Evolutionary conservation across 768 basidiomycete genomes (phyloP).

Genomic region (Boletus tomentosulus): DNA sequence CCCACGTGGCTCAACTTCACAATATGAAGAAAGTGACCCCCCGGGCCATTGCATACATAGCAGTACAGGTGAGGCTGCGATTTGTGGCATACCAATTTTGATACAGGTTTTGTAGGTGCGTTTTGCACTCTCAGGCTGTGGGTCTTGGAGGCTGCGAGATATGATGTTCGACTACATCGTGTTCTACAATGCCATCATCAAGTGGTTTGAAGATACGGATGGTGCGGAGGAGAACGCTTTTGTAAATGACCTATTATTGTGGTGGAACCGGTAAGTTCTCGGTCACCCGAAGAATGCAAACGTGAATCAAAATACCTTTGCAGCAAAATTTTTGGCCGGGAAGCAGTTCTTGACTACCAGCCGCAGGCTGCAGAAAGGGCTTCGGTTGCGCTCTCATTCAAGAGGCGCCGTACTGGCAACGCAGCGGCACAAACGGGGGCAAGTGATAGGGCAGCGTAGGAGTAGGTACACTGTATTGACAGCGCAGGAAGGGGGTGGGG

Average conservation of each 20-base stretch:
- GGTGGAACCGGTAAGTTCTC: conserved; percentile 5
- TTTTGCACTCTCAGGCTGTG: not conserved
- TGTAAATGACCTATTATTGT: conserved; percentile 1
- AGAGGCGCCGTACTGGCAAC: too few species aligned
- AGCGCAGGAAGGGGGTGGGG: too few species aligned
- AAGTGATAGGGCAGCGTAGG: too few species aligned
- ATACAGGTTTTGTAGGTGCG: not conserved
- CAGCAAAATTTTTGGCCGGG: too few species aligned
- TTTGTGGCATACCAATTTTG: not conserved
- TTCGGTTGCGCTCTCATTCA: too few species aligned
- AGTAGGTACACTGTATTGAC: too few species aligned
- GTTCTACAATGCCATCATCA: conserved; percentile 7
- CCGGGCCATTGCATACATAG: not conserved
- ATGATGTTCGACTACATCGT: not conserved
- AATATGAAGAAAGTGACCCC: not conserved
- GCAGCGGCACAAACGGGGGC: too few species aligned
- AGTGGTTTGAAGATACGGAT: conserved; percentile 6
- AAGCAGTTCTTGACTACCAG: too few species aligned
- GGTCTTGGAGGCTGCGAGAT: not conserved
- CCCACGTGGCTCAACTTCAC: not conserved
- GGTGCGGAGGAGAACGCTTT: not conserved
- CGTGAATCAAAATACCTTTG: too few species aligned
- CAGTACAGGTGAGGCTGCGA: not conserved
- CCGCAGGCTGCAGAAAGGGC: too few species aligned
- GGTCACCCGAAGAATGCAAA: too few species aligned